Evolutionary conservation across 352 stramenopile species (phyloP).

Genomic region (Globisporangium orthogonon): DNA sequence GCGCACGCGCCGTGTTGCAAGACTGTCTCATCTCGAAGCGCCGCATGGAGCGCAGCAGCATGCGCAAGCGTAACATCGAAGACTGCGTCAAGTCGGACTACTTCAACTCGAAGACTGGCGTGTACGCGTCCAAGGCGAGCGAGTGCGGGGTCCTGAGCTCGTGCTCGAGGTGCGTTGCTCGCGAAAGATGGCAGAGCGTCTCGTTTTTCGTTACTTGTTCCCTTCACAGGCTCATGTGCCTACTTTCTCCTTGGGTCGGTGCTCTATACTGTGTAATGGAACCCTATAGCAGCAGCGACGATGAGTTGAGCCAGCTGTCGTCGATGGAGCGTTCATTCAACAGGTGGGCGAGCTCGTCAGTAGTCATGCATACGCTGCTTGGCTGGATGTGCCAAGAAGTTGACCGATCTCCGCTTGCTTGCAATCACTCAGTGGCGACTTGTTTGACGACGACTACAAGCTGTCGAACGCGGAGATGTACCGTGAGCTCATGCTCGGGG

Average conservation of each 20-base stretch:
- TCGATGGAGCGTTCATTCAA: conserved; percentile 56
- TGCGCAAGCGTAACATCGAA: conserved; percentile 67
- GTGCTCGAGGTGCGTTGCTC: conserved; percentile 35
- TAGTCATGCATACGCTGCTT: background rate
- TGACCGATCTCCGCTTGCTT: background rate
- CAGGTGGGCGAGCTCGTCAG: conserved; percentile 24
- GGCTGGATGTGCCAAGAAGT: background rate
- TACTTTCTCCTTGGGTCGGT: background rate
- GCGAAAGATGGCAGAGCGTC: background rate
- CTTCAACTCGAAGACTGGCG: conserved; percentile 26
- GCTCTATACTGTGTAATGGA: background rate
- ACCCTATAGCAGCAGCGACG: conserved; percentile 54
- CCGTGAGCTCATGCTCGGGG: conserved; percentile 47
- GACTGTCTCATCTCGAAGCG: conserved; percentile 62
- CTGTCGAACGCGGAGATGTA: conserved; percentile 58
- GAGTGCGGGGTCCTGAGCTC: conserved; percentile 37
- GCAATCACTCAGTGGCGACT: conserved; percentile 22
- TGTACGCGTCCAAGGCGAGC: conserved; percentile 30
- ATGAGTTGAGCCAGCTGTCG: conserved; percentile 69
- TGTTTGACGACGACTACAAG: conserved; percentile 44
- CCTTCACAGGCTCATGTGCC: background rate
- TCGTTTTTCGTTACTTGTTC: background rate
- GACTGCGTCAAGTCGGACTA: conserved; percentile 30
- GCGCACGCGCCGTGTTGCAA: conserved; percentile 55
- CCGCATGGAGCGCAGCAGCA: conserved; percentile 41